phyloP scores from a whole-genome alignment of 371 early-diverging fungal species.

The Syncephalastrum racemosum region DNA sequence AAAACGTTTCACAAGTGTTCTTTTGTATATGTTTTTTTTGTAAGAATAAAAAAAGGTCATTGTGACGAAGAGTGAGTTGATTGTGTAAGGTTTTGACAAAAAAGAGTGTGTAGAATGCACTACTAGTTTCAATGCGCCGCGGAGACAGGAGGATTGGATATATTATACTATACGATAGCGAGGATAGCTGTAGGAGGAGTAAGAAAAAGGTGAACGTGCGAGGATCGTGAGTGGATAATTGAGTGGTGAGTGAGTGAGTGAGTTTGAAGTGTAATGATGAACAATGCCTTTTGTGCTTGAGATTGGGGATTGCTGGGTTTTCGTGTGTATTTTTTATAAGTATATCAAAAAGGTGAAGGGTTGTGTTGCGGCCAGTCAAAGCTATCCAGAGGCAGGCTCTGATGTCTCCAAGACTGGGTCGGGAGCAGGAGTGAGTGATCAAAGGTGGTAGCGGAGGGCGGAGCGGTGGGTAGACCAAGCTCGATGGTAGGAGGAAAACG shows the following conservation, averaged over 20 bases:
- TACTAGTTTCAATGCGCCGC: no score
- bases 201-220: not conserved
- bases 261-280: constrained; percentile 2
- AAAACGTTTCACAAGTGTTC: no score
- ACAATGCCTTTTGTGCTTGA: constrained; percentile 2
- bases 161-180: no score
- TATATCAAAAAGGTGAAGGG: not conserved
- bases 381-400: constrained; percentile 28
- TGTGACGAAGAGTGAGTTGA: no score
- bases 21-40: no score
- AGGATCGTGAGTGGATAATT: not conserved
- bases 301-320: not conserved
- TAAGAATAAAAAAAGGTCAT: no score
- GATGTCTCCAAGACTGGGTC: constrained; percentile 33
- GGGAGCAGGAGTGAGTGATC: constrained; percentile 5
- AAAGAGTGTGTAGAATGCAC: no score
- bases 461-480: constrained; percentile 1
- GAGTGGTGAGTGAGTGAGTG: not conserved
- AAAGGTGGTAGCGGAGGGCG: constrained; percentile 8
- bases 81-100: no score
- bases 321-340: not conserved
- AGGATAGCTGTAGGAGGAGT: no score
- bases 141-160: no score
- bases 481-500: constrained; percentile 19
- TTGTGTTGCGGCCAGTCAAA: constrained; percentile 11